phyloP scores from a whole-genome alignment of 2,329 filamentous ascomycete genomes.

The Diaporthe ampelina region DNA sequence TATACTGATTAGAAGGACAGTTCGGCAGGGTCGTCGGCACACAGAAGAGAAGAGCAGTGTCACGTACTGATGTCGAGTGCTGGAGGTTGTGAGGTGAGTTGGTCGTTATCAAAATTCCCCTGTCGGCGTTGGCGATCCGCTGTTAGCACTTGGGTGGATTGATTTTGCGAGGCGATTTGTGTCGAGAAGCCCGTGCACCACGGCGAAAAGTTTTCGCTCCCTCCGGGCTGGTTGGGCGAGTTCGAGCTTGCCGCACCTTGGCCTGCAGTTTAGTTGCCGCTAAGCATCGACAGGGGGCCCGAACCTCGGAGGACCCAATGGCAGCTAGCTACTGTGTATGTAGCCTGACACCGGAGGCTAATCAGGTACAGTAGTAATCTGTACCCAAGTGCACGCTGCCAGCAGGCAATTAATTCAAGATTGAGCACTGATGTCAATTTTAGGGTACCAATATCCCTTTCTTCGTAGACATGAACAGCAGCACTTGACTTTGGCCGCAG shows the following conservation, averaged over 20 bases:
- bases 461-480: neutral
- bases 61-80: conserved; percentile 37
- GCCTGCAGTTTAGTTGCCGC: neutral
- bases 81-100: conserved; percentile 37
- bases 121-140: conserved; percentile 38
- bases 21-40: conserved; percentile 18
- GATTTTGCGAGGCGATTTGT: conserved; percentile 38
- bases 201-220: conserved; percentile 32
- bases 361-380: too few relatives aligned
- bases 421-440: too few relatives aligned
- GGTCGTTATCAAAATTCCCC: conserved; percentile 38
- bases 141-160: conserved; percentile 34
- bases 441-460: too few relatives aligned
- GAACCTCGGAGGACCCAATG: too few relatives aligned
- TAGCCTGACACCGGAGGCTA: too few relatives aligned
- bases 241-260: too few relatives aligned
- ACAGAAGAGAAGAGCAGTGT: conserved; percentile 17
- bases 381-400: too few relatives aligned
- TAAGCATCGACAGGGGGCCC: too few relatives aligned
- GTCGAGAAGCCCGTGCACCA: conserved; percentile 21
- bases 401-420: too few relatives aligned
- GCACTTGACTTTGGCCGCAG: too few relatives aligned
- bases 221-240: neutral
- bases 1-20: conserved; percentile 46
- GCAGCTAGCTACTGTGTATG: too few relatives aligned